Percentiles rank a stretch among this genome's conserved stretches.
These are phyloP conservation scores for Emmonsiellopsis sp. DNA, from an alignment of 2,329 filamentous ascomycete genomes.

Conservation along the genomic window DNA sequence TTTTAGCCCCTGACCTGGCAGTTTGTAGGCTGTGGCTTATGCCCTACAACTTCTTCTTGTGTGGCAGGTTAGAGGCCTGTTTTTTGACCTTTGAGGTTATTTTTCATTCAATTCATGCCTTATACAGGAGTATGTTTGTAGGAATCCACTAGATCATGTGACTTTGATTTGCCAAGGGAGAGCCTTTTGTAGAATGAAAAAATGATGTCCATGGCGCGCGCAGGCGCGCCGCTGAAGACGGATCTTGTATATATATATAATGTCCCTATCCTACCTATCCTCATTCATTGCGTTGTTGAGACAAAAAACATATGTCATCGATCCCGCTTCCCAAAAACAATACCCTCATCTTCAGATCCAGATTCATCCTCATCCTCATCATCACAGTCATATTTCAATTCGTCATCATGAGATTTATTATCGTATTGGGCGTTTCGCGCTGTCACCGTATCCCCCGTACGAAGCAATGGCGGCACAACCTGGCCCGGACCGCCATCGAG, in stretches of 20 bases:
- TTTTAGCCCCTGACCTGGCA: too few relatives aligned
- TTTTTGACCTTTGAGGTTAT: too few relatives aligned
- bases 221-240: too few relatives aligned
- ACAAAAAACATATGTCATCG: not conserved
- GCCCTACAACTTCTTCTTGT: too few relatives aligned
- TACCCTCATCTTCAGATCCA: conserved; percentile 34
- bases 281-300: not conserved
- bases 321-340: conserved; percentile 27
- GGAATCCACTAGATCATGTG: too few relatives aligned
- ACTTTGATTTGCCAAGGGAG: too few relatives aligned
- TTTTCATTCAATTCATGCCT: too few relatives aligned
- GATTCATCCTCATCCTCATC: conserved; percentile 30
- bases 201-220: too few relatives aligned
- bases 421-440: conserved; percentile 16
- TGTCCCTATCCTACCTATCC: not conserved
- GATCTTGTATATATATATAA: not conserved
- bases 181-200: too few relatives aligned
- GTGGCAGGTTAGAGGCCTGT: too few relatives aligned
- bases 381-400: conserved; percentile 31
- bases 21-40: too few relatives aligned
- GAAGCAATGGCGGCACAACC: conserved; percentile 29
- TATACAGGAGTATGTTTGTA: too few relatives aligned
- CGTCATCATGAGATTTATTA: conserved; percentile 24
- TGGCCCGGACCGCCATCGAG: conserved; percentile 12
- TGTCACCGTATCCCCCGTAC: conserved; percentile 34